A percentile compares a stretch with the other conserved stretches of the same genome.
These are phyloP conservation scores for Gastrolobium villosum DNA, from an alignment of 306 rosid species.

Conservation along the genomic window DNA sequence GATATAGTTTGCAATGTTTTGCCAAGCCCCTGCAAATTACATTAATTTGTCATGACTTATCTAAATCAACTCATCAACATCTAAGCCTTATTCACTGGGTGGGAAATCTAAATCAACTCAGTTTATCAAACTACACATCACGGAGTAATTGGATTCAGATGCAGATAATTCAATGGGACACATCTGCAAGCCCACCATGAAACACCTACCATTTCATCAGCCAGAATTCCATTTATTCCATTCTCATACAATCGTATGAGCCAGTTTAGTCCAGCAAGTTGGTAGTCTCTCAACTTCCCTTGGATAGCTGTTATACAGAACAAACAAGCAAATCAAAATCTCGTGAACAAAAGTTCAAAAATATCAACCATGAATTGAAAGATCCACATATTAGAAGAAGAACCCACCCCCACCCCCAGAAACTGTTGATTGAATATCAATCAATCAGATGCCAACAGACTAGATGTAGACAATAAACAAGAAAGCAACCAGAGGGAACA, in stretches of 20 bases:
- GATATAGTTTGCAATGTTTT: slow-evolving; percentile 98
- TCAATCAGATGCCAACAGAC: background rate
- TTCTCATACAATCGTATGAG: slow-evolving; percentile 93
- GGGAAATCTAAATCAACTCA: slow-evolving; percentile 24
- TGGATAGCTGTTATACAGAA: slow-evolving; percentile 73
- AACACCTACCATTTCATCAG: slow-evolving; percentile 92
- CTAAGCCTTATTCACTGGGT: background rate
- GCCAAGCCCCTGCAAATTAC: slow-evolving; percentile 86
- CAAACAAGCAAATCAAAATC: slow-evolving; percentile 38
- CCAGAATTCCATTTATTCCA: slow-evolving; percentile 98
- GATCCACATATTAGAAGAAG: background rate
- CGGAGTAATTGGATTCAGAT: slow-evolving; percentile 12
- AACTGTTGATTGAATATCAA: background rate
- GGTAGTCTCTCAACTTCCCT: slow-evolving; percentile 98
- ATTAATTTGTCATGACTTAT: slow-evolving; percentile 32
- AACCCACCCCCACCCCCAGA: background rate
- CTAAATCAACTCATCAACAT: slow-evolving; percentile 22
- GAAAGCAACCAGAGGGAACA: background rate
- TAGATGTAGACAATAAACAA: background rate
- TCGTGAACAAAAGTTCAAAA: slow-evolving; percentile 18
- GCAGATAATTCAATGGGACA: slow-evolving; percentile 25
- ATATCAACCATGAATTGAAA: background rate
- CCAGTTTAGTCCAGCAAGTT: slow-evolving; percentile 98
- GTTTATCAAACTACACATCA: slow-evolving; percentile 23
- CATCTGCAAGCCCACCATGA: slow-evolving; percentile 34